These are phyloP conservation scores for Pachysolen tannophilus DNA, from an alignment of 805 yeast species.

Conservation along the genomic window DNA sequence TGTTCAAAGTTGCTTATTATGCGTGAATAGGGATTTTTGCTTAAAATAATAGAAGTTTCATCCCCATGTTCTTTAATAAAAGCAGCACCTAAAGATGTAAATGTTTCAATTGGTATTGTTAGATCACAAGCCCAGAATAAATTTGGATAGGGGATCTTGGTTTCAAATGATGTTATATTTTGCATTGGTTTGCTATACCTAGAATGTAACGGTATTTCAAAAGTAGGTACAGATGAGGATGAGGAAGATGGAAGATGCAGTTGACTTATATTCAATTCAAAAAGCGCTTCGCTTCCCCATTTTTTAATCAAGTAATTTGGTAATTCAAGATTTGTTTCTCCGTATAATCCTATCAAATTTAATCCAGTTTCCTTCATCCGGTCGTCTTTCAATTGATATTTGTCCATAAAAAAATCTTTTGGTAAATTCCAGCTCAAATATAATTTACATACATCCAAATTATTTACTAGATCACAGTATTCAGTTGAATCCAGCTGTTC, in stretches of 20 bases:
- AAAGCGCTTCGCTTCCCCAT: conserved; percentile 9
- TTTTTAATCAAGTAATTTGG: conserved; percentile 6
- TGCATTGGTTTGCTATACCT: conserved; percentile 3
- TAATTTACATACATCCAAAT: conserved; percentile 5
- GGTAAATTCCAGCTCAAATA: conserved; percentile 4
- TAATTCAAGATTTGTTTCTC: conserved; percentile 6
- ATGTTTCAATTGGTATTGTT: conserved; percentile 2
- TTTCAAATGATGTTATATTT: not conserved
- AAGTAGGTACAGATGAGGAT: no score
- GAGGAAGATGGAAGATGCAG: no score
- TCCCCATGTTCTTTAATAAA: not conserved
- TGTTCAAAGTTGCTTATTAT: conserved; percentile 5
- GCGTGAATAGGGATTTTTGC: not conserved
- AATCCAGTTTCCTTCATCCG: conserved; percentile 1
- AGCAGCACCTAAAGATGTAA: conserved; percentile 1
- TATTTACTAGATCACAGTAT: no score
- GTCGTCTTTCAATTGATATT: conserved; percentile 6
- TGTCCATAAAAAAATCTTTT: conserved; percentile 7
- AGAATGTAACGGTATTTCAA: conserved; percentile 6
- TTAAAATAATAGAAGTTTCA: not conserved
- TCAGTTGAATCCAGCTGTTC: no score
- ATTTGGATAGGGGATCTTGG: conserved; percentile 1
- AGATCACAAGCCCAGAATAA: conserved; percentile 10
- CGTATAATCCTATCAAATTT: conserved; percentile 5
- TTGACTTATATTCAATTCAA: not conserved